Conservation (phyloP, 371 early-diverging fungal species). For the Mortierella sp. region DNA sequence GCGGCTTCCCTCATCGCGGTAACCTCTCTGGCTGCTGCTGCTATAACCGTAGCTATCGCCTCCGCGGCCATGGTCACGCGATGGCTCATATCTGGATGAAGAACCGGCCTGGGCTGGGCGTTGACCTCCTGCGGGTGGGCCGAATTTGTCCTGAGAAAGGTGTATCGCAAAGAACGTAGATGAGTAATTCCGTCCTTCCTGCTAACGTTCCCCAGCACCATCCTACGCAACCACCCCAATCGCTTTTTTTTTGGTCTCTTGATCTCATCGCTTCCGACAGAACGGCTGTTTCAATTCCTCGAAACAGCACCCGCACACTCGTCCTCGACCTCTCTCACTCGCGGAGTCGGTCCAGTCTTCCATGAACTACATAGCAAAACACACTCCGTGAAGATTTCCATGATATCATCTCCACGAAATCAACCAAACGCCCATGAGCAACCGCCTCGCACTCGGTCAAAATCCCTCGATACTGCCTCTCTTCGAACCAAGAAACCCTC, state of each 20-base stretch:
- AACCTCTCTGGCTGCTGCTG: slow-evolving; percentile 8
- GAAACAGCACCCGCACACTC: not conserved
- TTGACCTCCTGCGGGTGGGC: slow-evolving; percentile 39
- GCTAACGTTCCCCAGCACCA: not conserved
- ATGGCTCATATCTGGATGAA: slow-evolving; percentile 13
- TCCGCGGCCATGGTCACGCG: slow-evolving; percentile 7
- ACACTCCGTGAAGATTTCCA: not conserved
- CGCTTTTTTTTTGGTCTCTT: not conserved
- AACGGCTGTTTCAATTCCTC: not conserved
- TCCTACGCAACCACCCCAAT: not conserved
- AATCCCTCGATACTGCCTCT: not conserved
- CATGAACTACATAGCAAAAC: not conserved
- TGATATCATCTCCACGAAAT: not conserved
- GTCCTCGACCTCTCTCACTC: not conserved
- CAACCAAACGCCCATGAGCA: not conserved
- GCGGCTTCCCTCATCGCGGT: slow-evolving; percentile 23
- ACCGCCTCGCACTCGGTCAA: slow-evolving; percentile 5
- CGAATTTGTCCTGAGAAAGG: slow-evolving; percentile 47
- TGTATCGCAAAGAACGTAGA: slow-evolving; percentile 12
- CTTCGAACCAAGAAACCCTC: not conserved
- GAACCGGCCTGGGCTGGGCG: not conserved
- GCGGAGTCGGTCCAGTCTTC: not conserved
- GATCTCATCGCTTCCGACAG: not conserved
- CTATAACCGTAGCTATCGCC: slow-evolving; percentile 4
- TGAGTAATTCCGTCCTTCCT: slow-evolving; percentile 10